Base-by-base conservation (phyloP, 1,139 yeast species). In the Maudiozyma humilis region DNA sequence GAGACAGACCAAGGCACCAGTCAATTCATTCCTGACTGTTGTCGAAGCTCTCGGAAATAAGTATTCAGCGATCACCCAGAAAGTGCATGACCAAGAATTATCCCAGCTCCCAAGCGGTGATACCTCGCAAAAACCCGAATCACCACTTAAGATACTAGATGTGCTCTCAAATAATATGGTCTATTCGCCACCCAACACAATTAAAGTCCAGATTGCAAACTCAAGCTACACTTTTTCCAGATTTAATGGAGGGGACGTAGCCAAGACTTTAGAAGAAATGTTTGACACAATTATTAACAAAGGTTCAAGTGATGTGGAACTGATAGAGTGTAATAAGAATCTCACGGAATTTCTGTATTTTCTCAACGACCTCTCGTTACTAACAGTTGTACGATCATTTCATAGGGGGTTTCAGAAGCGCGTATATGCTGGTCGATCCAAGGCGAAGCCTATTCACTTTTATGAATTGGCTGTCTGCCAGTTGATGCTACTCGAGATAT, bases 381-480 rank as follows among this genome's bases (percentile, higher is more conserved):
- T 47, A 42, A 45, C 47, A 6, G 29, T 48, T 2, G 45, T 60
- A 5, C 50, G 52, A 16, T 45, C 48, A 6, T 62, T 60, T 36
- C 63, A 60, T 38, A 49, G 43, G 20, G 46, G 42, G 7, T 62
- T 60, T 38, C 48, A 62, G 23, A 46, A 54, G 1, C 60, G 56
- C 40, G 58, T 59, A 3, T 48, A 45, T 33, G 16, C 38, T n/a
- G 32, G 54, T 17, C 45, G 51, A 30, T 48, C 49, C 5, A 52
- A 49, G 35, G 57, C 62, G 4, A 62, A 61, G 45, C 56, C 63
- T 2, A 56, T 62, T 15, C 64, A 61, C 44, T 61, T 62, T 44
- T 58, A 49, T 29, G 56, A 57, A 32, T 47, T 62, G 30, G 52
- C 62, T 2, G 45, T 51, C 2, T 61, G 63, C 38, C 64, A 57